These are phyloP conservation scores for Paramecium sonneborni DNA, from an alignment of 73 alveolate species.

Conservation along the genomic window DNA sequence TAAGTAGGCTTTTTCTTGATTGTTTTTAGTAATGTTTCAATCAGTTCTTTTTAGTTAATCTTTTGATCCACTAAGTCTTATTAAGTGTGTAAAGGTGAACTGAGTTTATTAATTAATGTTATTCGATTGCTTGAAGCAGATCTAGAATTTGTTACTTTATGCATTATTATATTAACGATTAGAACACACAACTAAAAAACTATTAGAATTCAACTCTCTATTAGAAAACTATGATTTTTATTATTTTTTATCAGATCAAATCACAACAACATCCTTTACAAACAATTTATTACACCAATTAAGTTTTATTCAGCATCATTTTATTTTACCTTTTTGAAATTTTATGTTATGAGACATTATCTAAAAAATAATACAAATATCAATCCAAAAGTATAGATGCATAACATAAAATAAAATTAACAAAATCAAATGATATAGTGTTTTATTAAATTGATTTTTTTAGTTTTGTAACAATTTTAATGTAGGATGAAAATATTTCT, in stretches of 20 bases:
- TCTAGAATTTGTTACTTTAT: neutral
- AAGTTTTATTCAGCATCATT: neutral
- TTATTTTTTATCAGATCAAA: neutral
- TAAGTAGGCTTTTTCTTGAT: neutral
- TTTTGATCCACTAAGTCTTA: neutral
- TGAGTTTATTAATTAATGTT: neutral
- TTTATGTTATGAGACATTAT: neutral
- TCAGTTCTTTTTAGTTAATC: neutral
- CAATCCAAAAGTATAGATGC: neutral
- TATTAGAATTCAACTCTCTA: neutral
- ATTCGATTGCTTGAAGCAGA: neutral
- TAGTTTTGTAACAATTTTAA: neutral
- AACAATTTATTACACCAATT: neutral
- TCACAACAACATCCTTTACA: neutral
- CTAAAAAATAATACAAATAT: constrained; percentile 26
- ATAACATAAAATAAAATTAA: neutral
- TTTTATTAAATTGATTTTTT: neutral
- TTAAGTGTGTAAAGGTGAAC: neutral
- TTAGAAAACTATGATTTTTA: neutral
- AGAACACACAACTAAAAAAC: neutral
- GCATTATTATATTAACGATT: neutral
- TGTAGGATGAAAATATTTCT: neutral
- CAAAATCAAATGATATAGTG: neutral
- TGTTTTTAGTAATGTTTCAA: neutral
- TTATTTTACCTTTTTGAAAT: neutral